These are phyloP conservation scores for Eimeria necatrix DNA, from an alignment of 169 alveolate genomes.

Conservation along the genomic window DNA sequence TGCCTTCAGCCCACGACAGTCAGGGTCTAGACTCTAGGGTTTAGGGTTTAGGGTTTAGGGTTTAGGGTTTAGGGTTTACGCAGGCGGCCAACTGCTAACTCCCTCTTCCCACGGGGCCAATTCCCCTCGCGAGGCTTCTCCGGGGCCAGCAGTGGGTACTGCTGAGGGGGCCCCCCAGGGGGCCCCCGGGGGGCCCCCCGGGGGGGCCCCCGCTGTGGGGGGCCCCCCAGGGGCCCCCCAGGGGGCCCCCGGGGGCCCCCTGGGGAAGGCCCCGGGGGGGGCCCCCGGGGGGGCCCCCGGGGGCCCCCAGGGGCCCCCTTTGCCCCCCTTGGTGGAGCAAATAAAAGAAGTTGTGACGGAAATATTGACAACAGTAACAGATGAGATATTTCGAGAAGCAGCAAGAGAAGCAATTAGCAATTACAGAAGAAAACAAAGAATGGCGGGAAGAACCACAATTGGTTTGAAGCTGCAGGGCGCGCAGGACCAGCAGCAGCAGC, in stretches of 20 bases:
- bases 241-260: background rate
- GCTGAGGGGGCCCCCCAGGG: background rate
- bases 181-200: background rate
- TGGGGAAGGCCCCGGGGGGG: background rate
- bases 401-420: conserved; percentile 79
- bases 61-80: background rate
- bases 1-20: too few species aligned
- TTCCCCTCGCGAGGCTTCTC: conserved; percentile 33
- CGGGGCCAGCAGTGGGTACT: background rate
- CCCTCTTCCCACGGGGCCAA: conserved; percentile 2
- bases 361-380: conserved; percentile 69
- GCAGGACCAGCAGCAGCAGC: background rate
- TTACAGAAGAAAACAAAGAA: conserved; percentile 69
- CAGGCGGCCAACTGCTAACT: conserved; percentile 6
- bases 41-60: background rate
- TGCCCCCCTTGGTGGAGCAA: conserved; percentile 51
- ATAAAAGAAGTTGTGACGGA: conserved; percentile 74
- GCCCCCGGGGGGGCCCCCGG: background rate
- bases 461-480: conserved; percentile 65
- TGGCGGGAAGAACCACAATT: conserved; percentile 69
- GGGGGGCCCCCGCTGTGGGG: background rate
- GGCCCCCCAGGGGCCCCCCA: background rate
- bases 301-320: background rate
- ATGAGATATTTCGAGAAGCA: conserved; percentile 63
- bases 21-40: background rate